A percentile compares a stretch with the other conserved stretches of the same genome.
Evolutionary conservation across 371 early-diverging fungal genomes (phyloP).

Genomic region (Saksenaea oblongispora): DNA sequence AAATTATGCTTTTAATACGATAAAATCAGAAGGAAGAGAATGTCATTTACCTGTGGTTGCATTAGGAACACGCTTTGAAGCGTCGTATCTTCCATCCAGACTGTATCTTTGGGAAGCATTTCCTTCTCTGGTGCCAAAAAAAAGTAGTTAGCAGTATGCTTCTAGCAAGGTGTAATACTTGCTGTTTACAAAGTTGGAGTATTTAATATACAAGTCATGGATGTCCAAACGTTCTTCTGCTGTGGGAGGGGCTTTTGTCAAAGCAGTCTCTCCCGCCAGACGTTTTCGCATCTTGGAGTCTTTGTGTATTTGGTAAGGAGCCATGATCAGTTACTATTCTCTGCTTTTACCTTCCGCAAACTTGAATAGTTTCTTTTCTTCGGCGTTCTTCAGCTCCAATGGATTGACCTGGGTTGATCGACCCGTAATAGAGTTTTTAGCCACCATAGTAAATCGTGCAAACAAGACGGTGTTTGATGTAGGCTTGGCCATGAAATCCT

Average conservation of each 20-base stretch:
- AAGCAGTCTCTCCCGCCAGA: slow-evolving; percentile 50
- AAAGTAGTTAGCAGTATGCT: not conserved
- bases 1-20: not conserved
- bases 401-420: slow-evolving; percentile 78
- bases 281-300: slow-evolving; percentile 74
- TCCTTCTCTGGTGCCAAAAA: slow-evolving; percentile 5
- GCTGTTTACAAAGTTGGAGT: slow-evolving; percentile 40
- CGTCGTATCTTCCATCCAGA: slow-evolving; percentile 83
- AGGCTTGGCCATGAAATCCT: slow-evolving; percentile 23
- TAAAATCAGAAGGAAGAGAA: not conserved
- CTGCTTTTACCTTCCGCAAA: slow-evolving; percentile 60
- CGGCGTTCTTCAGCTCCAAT: slow-evolving; percentile 68
- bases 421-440: slow-evolving; percentile 72
- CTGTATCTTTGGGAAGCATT: slow-evolving; percentile 51
- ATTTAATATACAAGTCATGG: slow-evolving; percentile 80
- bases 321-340: not conserved
- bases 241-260: slow-evolving; percentile 77
- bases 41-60: slow-evolving; percentile 62
- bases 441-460: slow-evolving; percentile 93
- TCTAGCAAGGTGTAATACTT: not conserved
- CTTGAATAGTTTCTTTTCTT: slow-evolving; percentile 73
- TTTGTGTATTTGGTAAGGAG: not conserved
- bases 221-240: slow-evolving; percentile 80
- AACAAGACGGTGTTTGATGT: slow-evolving; percentile 63
- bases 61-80: slow-evolving; percentile 72